These are phyloP conservation scores for Cercophora newfieldiana DNA, from an alignment of 495 filamentous ascomycete genomes.

Conservation along the genomic window DNA sequence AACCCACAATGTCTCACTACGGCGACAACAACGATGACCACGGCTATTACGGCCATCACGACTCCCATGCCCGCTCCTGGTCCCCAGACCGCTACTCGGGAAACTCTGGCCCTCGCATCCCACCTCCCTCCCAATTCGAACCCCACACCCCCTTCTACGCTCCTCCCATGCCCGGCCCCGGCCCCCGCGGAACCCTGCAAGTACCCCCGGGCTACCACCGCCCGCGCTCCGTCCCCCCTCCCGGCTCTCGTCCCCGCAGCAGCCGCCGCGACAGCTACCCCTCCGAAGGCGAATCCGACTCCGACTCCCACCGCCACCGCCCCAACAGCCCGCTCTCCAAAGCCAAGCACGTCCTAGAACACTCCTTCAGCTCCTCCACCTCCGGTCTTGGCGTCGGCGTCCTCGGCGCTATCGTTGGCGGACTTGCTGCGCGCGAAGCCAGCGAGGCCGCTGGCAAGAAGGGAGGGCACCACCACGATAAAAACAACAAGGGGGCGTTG, in stretches of 20 bases:
- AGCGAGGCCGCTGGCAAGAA: conserved; percentile 24
- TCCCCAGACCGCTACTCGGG: neutral
- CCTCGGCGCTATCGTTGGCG: conserved; percentile 47
- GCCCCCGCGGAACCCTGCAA: neutral
- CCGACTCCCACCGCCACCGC: neutral
- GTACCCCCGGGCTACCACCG: neutral
- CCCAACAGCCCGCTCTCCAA: conserved; percentile 25
- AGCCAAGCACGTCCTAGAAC: conserved; percentile 32
- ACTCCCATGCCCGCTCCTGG: conserved; percentile 2
- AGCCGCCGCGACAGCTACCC: neutral
- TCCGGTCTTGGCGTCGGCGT: conserved; percentile 45
- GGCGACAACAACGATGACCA: neutral
- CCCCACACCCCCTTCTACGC: conserved; percentile 7
- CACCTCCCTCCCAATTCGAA: conserved; percentile 15
- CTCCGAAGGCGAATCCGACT: neutral
- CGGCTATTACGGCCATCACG: neutral
- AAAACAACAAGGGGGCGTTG: conserved; percentile 29
- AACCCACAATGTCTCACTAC: conserved; percentile 3
- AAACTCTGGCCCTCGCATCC: neutral
- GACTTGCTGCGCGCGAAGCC: conserved; percentile 43
- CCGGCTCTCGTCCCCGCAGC: neutral
- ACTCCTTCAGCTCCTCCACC: conserved; percentile 38
- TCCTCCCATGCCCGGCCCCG: neutral
- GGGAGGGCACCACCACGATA: conserved; percentile 14
- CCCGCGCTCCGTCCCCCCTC: conserved; percentile 5